phyloP scores from a whole-genome alignment of 495 filamentous ascomycete species.

The Mycothermus thermophilus region DNA sequence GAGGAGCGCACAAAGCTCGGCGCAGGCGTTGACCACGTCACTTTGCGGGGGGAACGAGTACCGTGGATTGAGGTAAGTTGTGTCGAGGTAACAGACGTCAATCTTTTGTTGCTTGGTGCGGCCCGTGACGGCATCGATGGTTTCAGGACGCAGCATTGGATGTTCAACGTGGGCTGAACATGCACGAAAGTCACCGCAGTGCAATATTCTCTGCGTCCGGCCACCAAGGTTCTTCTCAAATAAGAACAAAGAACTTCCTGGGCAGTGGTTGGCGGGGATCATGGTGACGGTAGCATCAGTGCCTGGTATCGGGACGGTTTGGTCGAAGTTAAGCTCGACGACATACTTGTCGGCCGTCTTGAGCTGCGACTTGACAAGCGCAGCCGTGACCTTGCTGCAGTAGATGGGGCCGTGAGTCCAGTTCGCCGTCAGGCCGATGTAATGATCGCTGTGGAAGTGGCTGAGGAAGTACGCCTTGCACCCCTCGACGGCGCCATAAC shows the following conservation, averaged over 20 bases:
- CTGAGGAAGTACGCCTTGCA: conserved; percentile 94
- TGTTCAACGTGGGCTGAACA: conserved; percentile 77
- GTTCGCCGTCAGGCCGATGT: conserved; percentile 72
- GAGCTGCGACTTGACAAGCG: conserved; percentile 75
- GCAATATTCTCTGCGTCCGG: conserved; percentile 62
- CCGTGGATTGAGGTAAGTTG: conserved; percentile 88
- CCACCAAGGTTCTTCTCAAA: conserved; percentile 64
- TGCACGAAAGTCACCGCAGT: conserved; percentile 93
- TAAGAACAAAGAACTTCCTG: conserved; percentile 83
- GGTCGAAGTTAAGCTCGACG: conserved; percentile 74
- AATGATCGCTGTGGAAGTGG: conserved; percentile 97
- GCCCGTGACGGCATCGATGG: conserved; percentile 50
- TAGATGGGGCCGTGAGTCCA: conserved; percentile 96
- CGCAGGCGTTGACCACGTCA: conserved; percentile 74
- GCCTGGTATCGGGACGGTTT: conserved; percentile 60
- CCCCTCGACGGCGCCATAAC: conserved; percentile 83
- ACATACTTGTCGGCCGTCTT: conserved; percentile 77
- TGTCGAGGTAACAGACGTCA: conserved; percentile 92
- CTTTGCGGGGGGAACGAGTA: conserved; percentile 88
- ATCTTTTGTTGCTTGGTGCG: conserved; percentile 69
- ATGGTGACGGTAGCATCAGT: conserved; percentile 77
- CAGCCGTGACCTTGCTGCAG: conserved; percentile 82
- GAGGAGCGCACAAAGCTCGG: conserved; percentile 66
- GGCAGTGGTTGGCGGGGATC: conserved; percentile 95
- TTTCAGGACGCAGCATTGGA: conserved; percentile 62